phyloP scores from a whole-genome alignment of 192 early-diverging fungal species.

The Mortierella hygrophila region DNA sequence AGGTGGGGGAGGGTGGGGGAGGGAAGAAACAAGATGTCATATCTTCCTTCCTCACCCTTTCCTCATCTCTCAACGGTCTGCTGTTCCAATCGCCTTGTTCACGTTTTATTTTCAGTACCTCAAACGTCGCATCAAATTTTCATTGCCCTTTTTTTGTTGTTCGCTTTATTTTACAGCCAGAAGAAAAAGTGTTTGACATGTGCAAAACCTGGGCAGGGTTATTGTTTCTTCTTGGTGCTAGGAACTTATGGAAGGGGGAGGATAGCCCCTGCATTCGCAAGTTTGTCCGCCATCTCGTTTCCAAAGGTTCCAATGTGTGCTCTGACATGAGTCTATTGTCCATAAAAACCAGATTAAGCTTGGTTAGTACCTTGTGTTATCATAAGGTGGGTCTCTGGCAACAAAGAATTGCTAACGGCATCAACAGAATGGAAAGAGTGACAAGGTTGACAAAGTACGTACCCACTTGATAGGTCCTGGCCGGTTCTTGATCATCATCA shows the following conservation, averaged over 20 bases:
- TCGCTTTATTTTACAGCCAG: not conserved
- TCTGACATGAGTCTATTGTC: conserved; percentile 69
- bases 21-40: not conserved
- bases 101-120: no score
- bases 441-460: conserved; percentile 11
- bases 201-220: not conserved
- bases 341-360: not conserved
- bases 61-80: not conserved
- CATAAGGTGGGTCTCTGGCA: not conserved
- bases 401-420: not conserved
- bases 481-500: conserved; percentile 56
- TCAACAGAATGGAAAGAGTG: not conserved
- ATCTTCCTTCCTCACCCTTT: not conserved
- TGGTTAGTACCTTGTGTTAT: not conserved
- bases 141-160: not conserved
- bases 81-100: not conserved
- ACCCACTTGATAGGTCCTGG: conserved; percentile 61
- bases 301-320: conserved; percentile 79
- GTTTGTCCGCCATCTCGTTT: conserved; percentile 84
- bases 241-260: conserved; percentile 18
- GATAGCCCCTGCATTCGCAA: conserved; percentile 81
- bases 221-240: not conserved
- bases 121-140: no score
- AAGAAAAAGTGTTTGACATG: no score
- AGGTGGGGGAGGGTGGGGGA: not conserved